Base-by-base conservation (phyloP, 495 filamentous ascomycete genomes). In the Xylaria sp. region DNA sequence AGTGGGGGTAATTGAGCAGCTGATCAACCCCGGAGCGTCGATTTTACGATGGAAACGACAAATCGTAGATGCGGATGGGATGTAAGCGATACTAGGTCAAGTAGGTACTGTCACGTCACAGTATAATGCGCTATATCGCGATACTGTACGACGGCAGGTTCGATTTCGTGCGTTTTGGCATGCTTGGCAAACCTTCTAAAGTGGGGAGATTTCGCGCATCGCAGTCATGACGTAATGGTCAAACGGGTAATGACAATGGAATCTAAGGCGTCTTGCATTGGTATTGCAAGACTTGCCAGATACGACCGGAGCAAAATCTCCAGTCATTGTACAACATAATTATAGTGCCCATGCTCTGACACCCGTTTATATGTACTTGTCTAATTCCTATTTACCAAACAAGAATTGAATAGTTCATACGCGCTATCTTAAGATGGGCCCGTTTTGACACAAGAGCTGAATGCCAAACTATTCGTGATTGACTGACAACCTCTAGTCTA, bases 121-220 rank as follows among this genome's bases (percentile, higher is more conserved):
- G 53, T 35, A 58, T 7, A 15, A 35, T n/a, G 9, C 3, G 17
- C 26, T 58, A 35, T 58, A 58, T 35, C 15, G 29, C 6, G 26
- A 19, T 58, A 35, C 55, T 53, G 50, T 53, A 53, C 24, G 24
- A 26, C 14, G 41, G 21, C 3, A 14, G 40, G 43, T 65, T 8
- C 26, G 19, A 52, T 37, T 6, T 14, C 11, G 9, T 31, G 29
- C 26, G 41, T 26, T 35, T 53, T 35, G 48, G 46, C 33, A 33
- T 65, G 67, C 65, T 58, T 58, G 67, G 58, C 33, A 44, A 69
- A 70, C 68, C 43, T 69, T 70, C 33, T 46, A 44, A 55, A 55
- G 68, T 63, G 58, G 67, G 40, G 68, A 48, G 24, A 40, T 6
- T 21, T 53, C 63, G 21, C 11, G 63, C 35, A 58, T 53, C 15